phyloP scores from a whole-genome alignment of 306 rosid species.

The Biancaea sappan region DNA sequence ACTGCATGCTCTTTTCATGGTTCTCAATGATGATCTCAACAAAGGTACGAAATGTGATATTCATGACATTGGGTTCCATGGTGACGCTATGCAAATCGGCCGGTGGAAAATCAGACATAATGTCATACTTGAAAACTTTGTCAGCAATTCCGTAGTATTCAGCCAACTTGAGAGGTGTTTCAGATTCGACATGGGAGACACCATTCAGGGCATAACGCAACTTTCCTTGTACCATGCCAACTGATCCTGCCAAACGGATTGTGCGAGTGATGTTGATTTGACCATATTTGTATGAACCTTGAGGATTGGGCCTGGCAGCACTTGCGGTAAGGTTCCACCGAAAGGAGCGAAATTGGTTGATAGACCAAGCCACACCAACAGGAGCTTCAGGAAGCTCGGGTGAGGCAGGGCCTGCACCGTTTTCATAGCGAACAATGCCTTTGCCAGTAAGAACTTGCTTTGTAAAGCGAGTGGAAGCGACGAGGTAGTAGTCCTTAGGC shows the following conservation, averaged over 20 bases:
- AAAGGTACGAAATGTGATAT: constrained; percentile 40
- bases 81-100: constrained; percentile 9
- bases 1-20: constrained; percentile 51
- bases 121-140: constrained; percentile 45
- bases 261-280: not conserved
- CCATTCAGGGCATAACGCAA: not conserved
- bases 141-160: not conserved
- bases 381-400: not conserved
- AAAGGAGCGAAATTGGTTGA: not conserved
- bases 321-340: not conserved
- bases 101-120: constrained; percentile 32
- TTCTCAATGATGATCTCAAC: constrained; percentile 64
- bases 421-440: not conserved
- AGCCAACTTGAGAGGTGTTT: not conserved
- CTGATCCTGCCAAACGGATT: not conserved
- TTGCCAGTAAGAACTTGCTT: not conserved
- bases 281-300: not conserved
- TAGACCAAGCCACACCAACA: not conserved
- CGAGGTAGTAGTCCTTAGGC: not conserved
- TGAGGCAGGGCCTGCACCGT: not conserved
- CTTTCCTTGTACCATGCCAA: not conserved
- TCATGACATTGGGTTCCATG: constrained; percentile 42
- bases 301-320: constrained; percentile 5
- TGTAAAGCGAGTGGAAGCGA: not conserved
- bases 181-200: not conserved